Evolutionary conservation across 345 rosid species (phyloP), one percentile per base, ranked within the genome.

Genomic region (Clarkia xantiana): DNA sequence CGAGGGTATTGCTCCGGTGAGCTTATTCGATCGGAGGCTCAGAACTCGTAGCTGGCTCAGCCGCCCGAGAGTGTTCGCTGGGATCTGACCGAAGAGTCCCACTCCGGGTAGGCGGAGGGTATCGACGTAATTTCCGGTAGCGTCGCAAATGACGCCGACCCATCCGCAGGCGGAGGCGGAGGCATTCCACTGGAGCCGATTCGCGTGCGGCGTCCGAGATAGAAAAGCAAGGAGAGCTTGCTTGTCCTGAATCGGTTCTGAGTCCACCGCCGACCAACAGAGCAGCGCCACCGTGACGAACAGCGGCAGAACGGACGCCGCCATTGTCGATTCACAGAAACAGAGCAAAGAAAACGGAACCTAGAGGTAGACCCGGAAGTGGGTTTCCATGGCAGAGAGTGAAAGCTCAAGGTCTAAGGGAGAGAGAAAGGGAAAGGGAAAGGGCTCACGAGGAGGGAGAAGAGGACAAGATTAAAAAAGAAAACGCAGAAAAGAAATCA

Each of bases 11-110:
- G 71, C 66, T 45, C 94, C 95, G 51, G 75, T 62, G 44, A 91
- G 73, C 43, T 96, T 76, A 51, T 86, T 86, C 0, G 86, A 75
- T 7, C 93, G 96, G 54, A 86, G 94, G 73, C 96, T 83, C 10
- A 91, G 67, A 44, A 91, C 89, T 39, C 96, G 77, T 60, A 91
- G 96, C 47, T 75, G 78, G 53, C 52, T 70, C 20, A 91, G 75
- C 22, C 58, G 59, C n/a, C 98, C 98, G 10, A 91, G 45, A 0
- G 96, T 79, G 61, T 70, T 69, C 13, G 63, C 19, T 3, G 96
- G 98, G 66, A 91, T 67, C 20, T 68, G 52, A 25, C 98, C 98
- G 0, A 86, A 70, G 17, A 91, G 82, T 38, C 86, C 93, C 15
- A 67, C 89, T 0, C 81, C 98, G 13, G 98, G 98, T 14, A 91